These are phyloP conservation scores for Pyrus betulifolia DNA, from an alignment of 306 rosid genomes.

Conservation along the genomic window DNA sequence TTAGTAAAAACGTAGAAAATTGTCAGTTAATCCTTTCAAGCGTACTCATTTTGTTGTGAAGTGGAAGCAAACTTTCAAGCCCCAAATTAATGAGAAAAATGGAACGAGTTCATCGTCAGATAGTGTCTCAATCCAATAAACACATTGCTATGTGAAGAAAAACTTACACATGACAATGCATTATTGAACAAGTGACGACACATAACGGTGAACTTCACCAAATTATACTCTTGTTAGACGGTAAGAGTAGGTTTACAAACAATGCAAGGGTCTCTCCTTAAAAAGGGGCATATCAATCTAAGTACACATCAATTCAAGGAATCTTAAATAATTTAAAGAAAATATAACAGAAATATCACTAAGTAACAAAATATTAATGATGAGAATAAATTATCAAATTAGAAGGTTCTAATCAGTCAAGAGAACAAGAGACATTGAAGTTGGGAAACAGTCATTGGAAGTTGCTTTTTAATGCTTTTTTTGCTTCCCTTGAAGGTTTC, in stretches of 20 bases:
- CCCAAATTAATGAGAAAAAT: too few relatives aligned
- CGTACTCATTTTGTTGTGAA: not conserved
- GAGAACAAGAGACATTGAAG: conserved; percentile 15
- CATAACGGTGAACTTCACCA: too few relatives aligned
- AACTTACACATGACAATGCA: too few relatives aligned
- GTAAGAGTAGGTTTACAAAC: too few relatives aligned
- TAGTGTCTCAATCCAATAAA: too few relatives aligned
- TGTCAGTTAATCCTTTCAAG: too few relatives aligned
- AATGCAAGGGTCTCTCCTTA: too few relatives aligned
- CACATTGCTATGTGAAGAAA: too few relatives aligned
- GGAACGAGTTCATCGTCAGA: too few relatives aligned
- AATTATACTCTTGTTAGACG: too few relatives aligned
- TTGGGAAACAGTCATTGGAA: conserved; percentile 6
- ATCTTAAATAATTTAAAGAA: not conserved
- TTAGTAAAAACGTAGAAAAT: not conserved
- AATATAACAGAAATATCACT: not conserved
- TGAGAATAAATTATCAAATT: conserved; percentile 16
- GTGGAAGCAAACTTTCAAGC: not conserved
- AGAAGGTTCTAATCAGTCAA: conserved; percentile 12
- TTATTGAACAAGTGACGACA: too few relatives aligned
- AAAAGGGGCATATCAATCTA: not conserved
- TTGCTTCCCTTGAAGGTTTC: not conserved
- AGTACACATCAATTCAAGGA: not conserved
- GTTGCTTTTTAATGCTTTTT: not conserved
- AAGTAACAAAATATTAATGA: conserved; percentile 1